phyloP scores from a whole-genome alignment of 306 rosid species.

The Carpinus viminea region DNA sequence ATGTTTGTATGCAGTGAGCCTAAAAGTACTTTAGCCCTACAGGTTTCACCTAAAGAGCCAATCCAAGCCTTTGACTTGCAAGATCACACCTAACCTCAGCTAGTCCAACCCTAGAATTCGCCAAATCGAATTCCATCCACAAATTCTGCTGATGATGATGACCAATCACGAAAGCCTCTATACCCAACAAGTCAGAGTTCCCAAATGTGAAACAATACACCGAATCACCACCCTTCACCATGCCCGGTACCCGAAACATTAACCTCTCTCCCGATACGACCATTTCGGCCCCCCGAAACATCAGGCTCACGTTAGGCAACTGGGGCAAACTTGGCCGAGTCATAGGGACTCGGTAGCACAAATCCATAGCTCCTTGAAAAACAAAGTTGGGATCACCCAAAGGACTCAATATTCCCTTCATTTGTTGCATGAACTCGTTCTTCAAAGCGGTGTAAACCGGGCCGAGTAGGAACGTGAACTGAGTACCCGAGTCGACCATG shows the following conservation, averaged over 20 bases:
- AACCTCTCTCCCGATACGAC: slow-evolving; percentile 55
- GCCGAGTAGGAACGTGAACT: slow-evolving; percentile 78
- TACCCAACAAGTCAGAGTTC: slow-evolving; percentile 67
- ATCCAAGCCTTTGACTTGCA: slow-evolving; percentile 63
- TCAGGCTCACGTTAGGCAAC: slow-evolving; percentile 59
- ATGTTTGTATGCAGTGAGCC: not conserved
- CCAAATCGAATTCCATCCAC: slow-evolving; percentile 93
- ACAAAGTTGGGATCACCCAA: slow-evolving; percentile 58
- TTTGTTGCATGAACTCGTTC: slow-evolving; percentile 57
- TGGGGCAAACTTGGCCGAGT: slow-evolving; percentile 15
- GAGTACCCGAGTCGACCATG: slow-evolving; percentile 89
- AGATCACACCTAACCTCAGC: slow-evolving; percentile 65
- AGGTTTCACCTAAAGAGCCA: slow-evolving; percentile 13
- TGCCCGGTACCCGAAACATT: slow-evolving; percentile 57
- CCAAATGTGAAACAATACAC: slow-evolving; percentile 88
- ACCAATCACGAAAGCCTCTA: slow-evolving; percentile 75
- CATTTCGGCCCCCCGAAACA: slow-evolving; percentile 81
- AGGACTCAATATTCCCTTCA: slow-evolving; percentile 36
- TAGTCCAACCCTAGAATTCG: slow-evolving; percentile 70
- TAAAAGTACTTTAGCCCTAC: not conserved
- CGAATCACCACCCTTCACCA: slow-evolving; percentile 42
- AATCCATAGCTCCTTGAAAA: slow-evolving; percentile 83
- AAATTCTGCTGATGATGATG: slow-evolving; percentile 84
- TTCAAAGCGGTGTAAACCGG: slow-evolving; percentile 68
- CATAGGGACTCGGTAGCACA: slow-evolving; percentile 45